Evolutionary conservation across 176 grass and related monocot genomes (phyloP), one percentile per base, ranked within the genome.

Genomic region (Bothriochloa decipiens): DNA sequence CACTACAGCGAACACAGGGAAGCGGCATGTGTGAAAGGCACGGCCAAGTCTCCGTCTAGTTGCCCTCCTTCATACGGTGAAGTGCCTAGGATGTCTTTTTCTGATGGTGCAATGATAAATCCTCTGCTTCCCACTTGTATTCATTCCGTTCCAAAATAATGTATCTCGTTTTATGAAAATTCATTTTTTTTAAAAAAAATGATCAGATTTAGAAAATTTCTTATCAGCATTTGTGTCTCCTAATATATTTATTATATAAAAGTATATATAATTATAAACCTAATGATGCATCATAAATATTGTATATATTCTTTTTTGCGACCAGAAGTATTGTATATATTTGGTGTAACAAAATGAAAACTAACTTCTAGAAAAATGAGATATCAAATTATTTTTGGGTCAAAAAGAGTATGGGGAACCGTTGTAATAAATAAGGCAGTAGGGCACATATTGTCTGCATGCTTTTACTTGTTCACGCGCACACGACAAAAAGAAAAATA

Each of bases 21-120:
- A 78, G 28, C 20, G 37, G 25, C 17, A 46, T 33, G 6, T 22
- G 16, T 80, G 77, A 23, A 80, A 67, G 63, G 63, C 60, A 66
- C 25, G 1, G 35, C 43, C 36, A n/a, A 42, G 18, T 11, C 17
- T 36, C 57, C 23, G 11, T 42, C 35, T 61, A 17, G 55, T 64
- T 78, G 36, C 57, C 57, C 37, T 78, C n/a, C 75, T 64, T 28
- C 53, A 7, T 22, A 66, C 25, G 78, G 78, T 68, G 14, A 36
- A 76, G 53, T 12, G 32, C 18, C 11, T 58, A 58, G 28, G 61
- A 33, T 80, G 63, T 80, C 78, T 10, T 15, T 80, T 68, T 80
- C 42, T 23, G 11, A 50, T 49, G 11, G 62, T 66, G 16, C 15
- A 45, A 41, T 78, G 8, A 14, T 32, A 29, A 33, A 42, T 6